A percentile compares a stretch with the other conserved stretches of the same genome.
Conservation (phyloP, 176 grass and related monocot species). For the Tuctoria greenei region DNA sequence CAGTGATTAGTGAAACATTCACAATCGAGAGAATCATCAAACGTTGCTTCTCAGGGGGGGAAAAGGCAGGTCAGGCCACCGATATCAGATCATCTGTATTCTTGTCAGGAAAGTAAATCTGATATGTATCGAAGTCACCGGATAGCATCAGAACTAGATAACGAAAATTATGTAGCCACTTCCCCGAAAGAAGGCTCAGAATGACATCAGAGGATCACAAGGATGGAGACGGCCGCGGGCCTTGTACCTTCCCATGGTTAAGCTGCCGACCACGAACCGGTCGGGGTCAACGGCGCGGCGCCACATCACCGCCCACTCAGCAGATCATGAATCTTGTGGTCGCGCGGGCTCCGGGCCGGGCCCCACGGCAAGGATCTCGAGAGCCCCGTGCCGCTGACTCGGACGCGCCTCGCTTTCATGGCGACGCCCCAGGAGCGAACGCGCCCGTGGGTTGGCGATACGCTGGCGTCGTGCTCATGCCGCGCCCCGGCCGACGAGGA, state of each 20-base stretch:
- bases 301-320: slow-evolving; percentile 39
- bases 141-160: neutral
- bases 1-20: too few species aligned
- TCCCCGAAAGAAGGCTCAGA: neutral
- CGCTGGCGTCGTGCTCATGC: neutral
- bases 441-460: neutral
- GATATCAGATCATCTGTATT: too few species aligned
- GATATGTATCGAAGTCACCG: neutral
- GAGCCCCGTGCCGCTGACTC: slow-evolving; percentile 18
- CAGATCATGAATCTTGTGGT: neutral
- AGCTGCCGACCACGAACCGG: neutral
- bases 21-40: too few species aligned
- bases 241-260: neutral
- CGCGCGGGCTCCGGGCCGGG: neutral
- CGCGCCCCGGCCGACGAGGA: slow-evolving; percentile 36
- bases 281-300: slow-evolving; percentile 17
- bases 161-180: neutral
- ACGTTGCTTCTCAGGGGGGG: too few species aligned
- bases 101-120: neutral
- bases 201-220: neutral
- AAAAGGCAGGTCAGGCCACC: too few species aligned
- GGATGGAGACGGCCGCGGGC: neutral
- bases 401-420: slow-evolving; percentile 13
- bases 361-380: neutral
- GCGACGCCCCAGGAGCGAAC: neutral